Conservation (phyloP, 78 protist species). For the Neovahlkampfia damariscottae region DNA sequence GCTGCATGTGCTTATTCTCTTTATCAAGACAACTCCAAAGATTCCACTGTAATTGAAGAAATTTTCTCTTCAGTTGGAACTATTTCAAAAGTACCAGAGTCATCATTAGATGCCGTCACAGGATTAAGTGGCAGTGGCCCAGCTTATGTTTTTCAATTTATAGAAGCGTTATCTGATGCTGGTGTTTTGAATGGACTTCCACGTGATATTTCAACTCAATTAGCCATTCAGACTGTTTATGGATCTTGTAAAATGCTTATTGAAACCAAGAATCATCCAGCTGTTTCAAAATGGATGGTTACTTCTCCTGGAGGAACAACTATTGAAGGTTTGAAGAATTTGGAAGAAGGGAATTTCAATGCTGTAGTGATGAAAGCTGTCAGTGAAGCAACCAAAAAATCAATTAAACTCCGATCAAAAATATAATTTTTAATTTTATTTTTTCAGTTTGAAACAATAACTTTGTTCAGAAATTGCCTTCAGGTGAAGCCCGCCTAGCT, state of each 20-base stretch:
- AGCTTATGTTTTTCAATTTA: conserved; percentile 48
- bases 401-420: conserved; percentile 34
- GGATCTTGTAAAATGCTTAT: conserved; percentile 66
- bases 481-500: no score
- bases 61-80: conserved; percentile 27
- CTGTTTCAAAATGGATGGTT: conserved; percentile 25
- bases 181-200: conserved; percentile 54
- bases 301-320: conserved; percentile 63
- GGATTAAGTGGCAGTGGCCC: conserved; percentile 64
- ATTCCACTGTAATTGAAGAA: background rate
- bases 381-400: conserved; percentile 19
- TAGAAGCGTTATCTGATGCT: conserved; percentile 64
- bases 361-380: conserved; percentile 36
- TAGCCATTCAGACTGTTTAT: conserved; percentile 54
- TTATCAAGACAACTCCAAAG: background rate
- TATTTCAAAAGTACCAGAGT: conserved; percentile 2
- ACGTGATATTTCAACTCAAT: conserved; percentile 5
- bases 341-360: conserved; percentile 36
- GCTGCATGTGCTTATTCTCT: conserved; percentile 1
- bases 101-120: conserved; percentile 51
- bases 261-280: conserved; percentile 25
- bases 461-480: no score
- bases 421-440: no score
- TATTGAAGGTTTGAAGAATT: conserved; percentile 38
- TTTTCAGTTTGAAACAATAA: no score